Base-by-base conservation (phyloP, 2,329 filamentous ascomycete species). In the Didymella lethalis region DNA sequence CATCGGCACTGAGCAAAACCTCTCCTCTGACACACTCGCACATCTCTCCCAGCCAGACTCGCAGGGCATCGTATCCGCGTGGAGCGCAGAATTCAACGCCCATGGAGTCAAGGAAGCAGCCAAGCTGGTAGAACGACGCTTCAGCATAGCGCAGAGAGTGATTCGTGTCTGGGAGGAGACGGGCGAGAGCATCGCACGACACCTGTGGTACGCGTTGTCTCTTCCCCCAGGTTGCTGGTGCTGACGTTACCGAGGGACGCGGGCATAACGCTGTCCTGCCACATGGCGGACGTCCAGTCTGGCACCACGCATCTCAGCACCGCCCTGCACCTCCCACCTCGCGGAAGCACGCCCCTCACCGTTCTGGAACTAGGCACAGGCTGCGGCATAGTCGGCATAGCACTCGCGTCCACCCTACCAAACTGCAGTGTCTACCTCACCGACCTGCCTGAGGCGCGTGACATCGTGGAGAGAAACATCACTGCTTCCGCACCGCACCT, bases 181-280 rank as follows among this genome's bases (percentile, higher is more conserved):
- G 0, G 88, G 88, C 4, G 88, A 91, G 68, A 90, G 87, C 71
- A 91, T 91, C 68, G 89, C 89, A 6, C 80, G 88, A 41, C 89
- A 91, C 77, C 81, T 91, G 48, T 91, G 89, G 89, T 88, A 80
- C 71, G n/a, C n/a, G 3, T 25, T 18, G 38, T 36, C 16, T 23
- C 29, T 14, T 38, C n/a, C 8, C 8, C 10, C 4, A 10, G 8
- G 16, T 14, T 18, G 1, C 12, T 18, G n/a, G 5, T 3, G 32
- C 54, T 60, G 36, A 66, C 32, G 23, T 11, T 25, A 7, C 48
- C 25, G 20, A 79, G 83, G 83, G 86, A 88, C 74, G 86, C 85
- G 36, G 85, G 85, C 40, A 77, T 88, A 18, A 81, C 83, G n/a
- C 79, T 86, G 31, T 79, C 85, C 2, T 81, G 83, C 43, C 82